Conservation (phyloP, 2,329 filamentous ascomycete genomes). For the Fusarium tjaetaba region DNA sequence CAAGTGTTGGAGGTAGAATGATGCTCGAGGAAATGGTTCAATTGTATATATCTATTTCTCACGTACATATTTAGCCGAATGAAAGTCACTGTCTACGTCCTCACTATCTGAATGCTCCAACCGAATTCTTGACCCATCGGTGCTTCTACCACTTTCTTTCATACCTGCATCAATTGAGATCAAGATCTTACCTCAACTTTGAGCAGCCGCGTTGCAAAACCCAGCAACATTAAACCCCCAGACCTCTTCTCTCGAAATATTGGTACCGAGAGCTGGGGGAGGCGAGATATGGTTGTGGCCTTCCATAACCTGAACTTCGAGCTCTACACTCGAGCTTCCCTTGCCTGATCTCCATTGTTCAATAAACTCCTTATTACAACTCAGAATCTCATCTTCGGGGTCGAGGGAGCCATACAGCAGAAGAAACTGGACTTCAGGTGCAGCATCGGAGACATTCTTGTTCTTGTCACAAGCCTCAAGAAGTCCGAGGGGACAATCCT, state of each 20-base stretch:
- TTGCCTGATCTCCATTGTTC: background rate
- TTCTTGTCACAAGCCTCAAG: background rate
- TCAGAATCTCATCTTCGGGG: background rate
- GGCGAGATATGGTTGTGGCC: background rate
- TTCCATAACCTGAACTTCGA: background rate
- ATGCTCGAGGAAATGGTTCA: background rate
- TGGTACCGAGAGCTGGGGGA: background rate
- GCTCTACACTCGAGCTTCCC: background rate
- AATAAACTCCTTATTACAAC: background rate
- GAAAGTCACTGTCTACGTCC: background rate
- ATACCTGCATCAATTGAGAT: rapidly evolving
- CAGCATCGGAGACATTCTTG: background rate
- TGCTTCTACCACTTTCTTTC: rapidly evolving
- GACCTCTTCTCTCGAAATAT: background rate
- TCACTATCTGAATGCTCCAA: too few species aligned
- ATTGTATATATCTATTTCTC: background rate
- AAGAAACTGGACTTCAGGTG: background rate
- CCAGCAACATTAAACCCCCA: background rate
- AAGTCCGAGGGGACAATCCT: background rate
- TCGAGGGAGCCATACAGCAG: background rate
- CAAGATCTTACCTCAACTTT: background rate
- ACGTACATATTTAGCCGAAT: background rate
- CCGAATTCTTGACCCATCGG: rapidly evolving
- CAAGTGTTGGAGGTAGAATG: background rate
- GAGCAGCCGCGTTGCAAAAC: background rate